phyloP scores from a whole-genome alignment of 2,329 filamentous ascomycete species.

The Mollisia scopiformis region DNA sequence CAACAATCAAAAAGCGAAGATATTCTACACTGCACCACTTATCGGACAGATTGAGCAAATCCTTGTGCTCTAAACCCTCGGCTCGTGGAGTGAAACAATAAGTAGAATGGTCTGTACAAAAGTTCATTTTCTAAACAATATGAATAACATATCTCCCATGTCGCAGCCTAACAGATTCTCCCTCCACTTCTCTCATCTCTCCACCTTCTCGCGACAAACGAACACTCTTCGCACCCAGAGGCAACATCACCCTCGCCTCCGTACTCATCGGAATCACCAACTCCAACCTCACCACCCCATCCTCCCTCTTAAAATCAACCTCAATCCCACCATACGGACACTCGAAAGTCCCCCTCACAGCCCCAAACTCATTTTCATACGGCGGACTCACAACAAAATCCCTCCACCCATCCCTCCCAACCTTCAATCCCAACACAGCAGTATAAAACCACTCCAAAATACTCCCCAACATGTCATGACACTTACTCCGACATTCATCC shows the following conservation, averaged over 20 bases:
- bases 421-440: slow-evolving; percentile 39
- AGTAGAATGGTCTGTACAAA: too few relatives aligned
- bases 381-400: background rate
- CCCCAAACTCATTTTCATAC: slow-evolving; percentile 39
- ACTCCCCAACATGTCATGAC: slow-evolving; percentile 51
- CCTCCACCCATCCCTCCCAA: slow-evolving; percentile 1
- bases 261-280: background rate
- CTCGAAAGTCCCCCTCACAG: slow-evolving; percentile 42
- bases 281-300: background rate
- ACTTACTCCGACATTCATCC: slow-evolving; percentile 46
- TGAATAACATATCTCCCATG: background rate
- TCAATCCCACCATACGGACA: slow-evolving; percentile 39
- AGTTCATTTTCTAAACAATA: background rate
- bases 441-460: slow-evolving; percentile 54
- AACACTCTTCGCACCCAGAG: background rate
- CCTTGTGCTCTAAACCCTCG: too few relatives aligned
- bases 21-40: too few relatives aligned
- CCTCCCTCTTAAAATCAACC: background rate
- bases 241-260: background rate
- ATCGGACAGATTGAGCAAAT: too few relatives aligned
- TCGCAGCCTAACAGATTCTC: background rate
- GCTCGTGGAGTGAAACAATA: too few relatives aligned
- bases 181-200: background rate
- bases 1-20: too few relatives aligned
- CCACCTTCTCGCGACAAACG: background rate